phyloP scores from a whole-genome alignment of 768 basidiomycete species.

The Punctularia strigosozonata region DNA sequence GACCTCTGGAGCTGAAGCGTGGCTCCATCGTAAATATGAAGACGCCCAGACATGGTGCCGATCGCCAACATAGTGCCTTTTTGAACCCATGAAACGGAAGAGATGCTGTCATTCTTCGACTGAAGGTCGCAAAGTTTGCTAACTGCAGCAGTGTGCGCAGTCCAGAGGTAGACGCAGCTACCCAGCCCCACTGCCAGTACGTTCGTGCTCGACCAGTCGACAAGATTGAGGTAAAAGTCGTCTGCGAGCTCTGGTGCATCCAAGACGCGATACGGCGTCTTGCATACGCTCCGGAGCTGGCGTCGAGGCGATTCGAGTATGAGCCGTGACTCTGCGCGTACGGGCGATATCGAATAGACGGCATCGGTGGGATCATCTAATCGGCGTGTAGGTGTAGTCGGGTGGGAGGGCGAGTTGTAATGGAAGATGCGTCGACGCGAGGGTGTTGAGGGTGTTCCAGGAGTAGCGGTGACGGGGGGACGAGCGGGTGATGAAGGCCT shows the following conservation, averaged over 20 bases:
- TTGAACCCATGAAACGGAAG: conserved; percentile 91
- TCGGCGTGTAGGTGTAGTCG: conserved; percentile 40
- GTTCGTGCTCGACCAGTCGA: conserved; percentile 95
- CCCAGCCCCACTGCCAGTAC: conserved; percentile 90
- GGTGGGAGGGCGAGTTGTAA: conserved; percentile 41
- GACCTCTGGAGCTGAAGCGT: conserved; percentile 66
- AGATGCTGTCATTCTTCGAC: conserved; percentile 57
- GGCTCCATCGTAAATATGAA: conserved; percentile 90
- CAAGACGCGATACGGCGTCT: conserved; percentile 93
- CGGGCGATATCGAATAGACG: conserved; percentile 84
- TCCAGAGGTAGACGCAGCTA: conserved; percentile 93
- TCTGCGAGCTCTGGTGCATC: conserved; percentile 97
- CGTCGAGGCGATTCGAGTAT: conserved; percentile 80
- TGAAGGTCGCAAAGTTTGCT: conserved; percentile 81
- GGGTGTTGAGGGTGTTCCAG: conserved; percentile 18
- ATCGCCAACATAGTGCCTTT: conserved; percentile 86
- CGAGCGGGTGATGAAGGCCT: background rate
- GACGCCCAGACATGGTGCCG: conserved; percentile 78
- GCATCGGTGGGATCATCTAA: conserved; percentile 83
- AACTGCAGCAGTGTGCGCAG: conserved; percentile 85
- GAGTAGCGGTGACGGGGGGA: background rate
- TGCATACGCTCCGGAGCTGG: conserved; percentile 72
- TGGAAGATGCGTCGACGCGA: conserved; percentile 51
- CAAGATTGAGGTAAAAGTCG: conserved; percentile 96
- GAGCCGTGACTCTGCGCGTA: conserved; percentile 70